Base-by-base conservation (phyloP, 257 asterid species). In the Verbascum thapsus region DNA sequence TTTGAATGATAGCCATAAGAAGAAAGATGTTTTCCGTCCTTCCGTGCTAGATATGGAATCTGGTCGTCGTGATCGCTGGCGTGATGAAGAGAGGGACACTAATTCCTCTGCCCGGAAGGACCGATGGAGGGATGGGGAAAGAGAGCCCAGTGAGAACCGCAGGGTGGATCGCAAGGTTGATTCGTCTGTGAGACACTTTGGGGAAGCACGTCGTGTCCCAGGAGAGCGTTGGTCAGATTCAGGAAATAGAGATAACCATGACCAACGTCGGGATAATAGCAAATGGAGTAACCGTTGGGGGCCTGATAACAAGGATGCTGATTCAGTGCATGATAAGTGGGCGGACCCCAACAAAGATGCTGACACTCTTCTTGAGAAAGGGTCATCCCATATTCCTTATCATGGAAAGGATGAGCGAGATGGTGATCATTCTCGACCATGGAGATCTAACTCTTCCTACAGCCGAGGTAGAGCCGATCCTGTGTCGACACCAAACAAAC, bases 271-370 rank as follows among this genome's bases (percentile, higher is more conserved):
- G 47, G 96, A 91, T 70, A 86, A 91, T 70, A 86, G 76, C 88
- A 94, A 94, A 73, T 94, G 99, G 99, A 94, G 76, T 71, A 72
- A 88, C 6, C 94, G 96, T 13, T 94, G 98, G 98, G 98, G 98
- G 19, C 96, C 85, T 50, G 88, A 76, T 77, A 84, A 78, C 60
- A 90, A 85, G 78, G 91, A 84, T 67, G 44, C 67, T 15, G 82
- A 81, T 58, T 51, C 53, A 50, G 68, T 58, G 60, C 86, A 74
- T 72, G 97, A 89, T 74, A 92, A 83, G 81, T 80, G 85, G 97
- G 80, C 81, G 43, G 94, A 82, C 50, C 48, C 81, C 48, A 77
- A 62, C 73, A 92, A 80, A 69, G 96, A 82, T 61, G 75, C 75
- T 59, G 95, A 82, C 50, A 26, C 53, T 49, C 53, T 69, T 55